Conservation (phyloP, 768 basidiomycete genomes). For the Boletus coccyginus region DNA sequence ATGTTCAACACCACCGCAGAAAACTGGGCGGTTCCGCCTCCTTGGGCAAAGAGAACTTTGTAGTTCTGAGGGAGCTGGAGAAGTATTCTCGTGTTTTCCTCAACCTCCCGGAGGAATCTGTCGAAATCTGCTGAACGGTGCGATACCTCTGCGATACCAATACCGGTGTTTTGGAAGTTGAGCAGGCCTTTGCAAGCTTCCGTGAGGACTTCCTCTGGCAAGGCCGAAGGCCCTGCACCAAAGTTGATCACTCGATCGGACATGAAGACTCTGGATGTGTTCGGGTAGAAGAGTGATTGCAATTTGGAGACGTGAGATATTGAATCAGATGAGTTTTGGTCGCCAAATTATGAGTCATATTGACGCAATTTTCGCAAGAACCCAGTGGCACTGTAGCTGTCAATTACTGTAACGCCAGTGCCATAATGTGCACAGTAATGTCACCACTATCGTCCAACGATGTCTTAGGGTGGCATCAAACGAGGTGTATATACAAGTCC, state of each 20-base stretch:
- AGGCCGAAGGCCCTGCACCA: constrained; percentile 90
- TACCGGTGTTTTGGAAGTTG: constrained; percentile 87
- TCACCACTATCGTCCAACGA: background rate
- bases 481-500: background rate
- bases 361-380: background rate
- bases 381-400: too few relatives aligned
- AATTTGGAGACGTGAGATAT: background rate
- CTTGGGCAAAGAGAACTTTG: constrained; percentile 88
- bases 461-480: too few relatives aligned
- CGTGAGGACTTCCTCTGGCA: constrained; percentile 82
- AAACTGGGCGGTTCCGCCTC: constrained; percentile 91
- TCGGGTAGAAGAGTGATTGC: background rate
- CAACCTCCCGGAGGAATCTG: constrained; percentile 59
- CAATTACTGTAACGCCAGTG: too few relatives aligned
- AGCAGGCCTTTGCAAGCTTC: constrained; percentile 84
- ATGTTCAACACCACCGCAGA: constrained; percentile 90
- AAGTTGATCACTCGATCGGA: constrained; percentile 73
- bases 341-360: background rate
- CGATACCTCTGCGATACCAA: constrained; percentile 94
- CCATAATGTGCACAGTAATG: background rate
- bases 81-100: constrained; percentile 67
- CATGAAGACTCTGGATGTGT: constrained; percentile 14
- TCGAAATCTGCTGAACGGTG: constrained; percentile 92
- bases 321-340: background rate
- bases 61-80: constrained; percentile 83